These are phyloP conservation scores for Diaporthe vexans DNA, from an alignment of 2,329 filamentous ascomycete genomes.

Conservation along the genomic window DNA sequence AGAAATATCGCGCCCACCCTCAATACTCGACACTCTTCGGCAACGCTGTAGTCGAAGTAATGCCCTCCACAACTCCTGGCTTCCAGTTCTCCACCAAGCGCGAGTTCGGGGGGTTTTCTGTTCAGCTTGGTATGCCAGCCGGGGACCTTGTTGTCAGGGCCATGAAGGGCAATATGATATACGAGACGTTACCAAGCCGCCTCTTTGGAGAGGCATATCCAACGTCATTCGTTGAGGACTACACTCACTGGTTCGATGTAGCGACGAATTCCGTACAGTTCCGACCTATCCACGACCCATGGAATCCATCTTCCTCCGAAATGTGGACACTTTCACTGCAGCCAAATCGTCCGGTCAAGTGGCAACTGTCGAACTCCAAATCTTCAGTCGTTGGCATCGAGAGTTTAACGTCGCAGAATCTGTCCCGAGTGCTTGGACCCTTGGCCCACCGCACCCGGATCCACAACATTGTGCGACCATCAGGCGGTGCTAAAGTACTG, in stretches of 20 bases:
- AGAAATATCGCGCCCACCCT: slow-evolving; percentile 56
- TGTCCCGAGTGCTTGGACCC: slow-evolving; percentile 51
- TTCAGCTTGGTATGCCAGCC: slow-evolving; percentile 53
- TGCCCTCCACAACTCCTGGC: slow-evolving; percentile 53
- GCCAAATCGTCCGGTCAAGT: too few relatives aligned
- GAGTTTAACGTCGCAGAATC: slow-evolving; percentile 51
- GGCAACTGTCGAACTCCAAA: slow-evolving; percentile 29
- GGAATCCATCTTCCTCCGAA: slow-evolving; percentile 54
- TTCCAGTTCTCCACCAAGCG: slow-evolving; percentile 58
- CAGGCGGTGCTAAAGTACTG: slow-evolving; percentile 42
- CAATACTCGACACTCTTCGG: slow-evolving; percentile 62
- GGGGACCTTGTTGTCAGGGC: slow-evolving; percentile 53
- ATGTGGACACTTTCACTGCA: slow-evolving; percentile 10
- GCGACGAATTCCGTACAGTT: slow-evolving; percentile 50
- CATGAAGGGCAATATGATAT: slow-evolving; percentile 24
- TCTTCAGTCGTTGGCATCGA: slow-evolving; percentile 50
- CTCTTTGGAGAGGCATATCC: slow-evolving; percentile 52
- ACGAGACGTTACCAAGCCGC: slow-evolving; percentile 55
- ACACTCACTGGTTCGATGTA: slow-evolving; percentile 62
- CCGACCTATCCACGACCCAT: slow-evolving; percentile 48
- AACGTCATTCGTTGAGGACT: slow-evolving; percentile 53
- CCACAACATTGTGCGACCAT: slow-evolving; percentile 49
- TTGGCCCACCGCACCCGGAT: slow-evolving; percentile 54
- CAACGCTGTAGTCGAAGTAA: slow-evolving; percentile 56
- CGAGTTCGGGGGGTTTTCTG: slow-evolving; percentile 46